These are phyloP conservation scores for Amyloporia xantha DNA, from an alignment of 768 basidiomycete species.

Conservation along the genomic window DNA sequence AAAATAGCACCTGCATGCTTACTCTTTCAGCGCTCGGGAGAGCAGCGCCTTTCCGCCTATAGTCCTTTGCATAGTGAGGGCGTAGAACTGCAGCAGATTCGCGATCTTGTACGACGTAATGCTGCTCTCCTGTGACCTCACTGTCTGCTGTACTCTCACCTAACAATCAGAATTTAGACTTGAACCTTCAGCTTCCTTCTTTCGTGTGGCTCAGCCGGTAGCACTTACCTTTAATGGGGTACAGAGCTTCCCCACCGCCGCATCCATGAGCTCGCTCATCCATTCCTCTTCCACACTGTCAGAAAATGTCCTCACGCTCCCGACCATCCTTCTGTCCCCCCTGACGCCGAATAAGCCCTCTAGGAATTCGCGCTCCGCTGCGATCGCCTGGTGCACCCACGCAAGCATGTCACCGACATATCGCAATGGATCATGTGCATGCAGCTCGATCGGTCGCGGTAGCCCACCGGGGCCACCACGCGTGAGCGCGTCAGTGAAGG, in stretches of 20 bases:
- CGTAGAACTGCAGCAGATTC: slow-evolving; percentile 93
- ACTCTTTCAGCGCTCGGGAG: slow-evolving; percentile 77
- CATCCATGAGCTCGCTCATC: slow-evolving; percentile 76
- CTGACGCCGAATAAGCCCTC: slow-evolving; percentile 77
- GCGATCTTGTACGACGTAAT: slow-evolving; percentile 90
- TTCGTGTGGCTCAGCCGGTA: too few species aligned
- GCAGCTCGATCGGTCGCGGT: slow-evolving; percentile 92
- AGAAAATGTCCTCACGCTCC: slow-evolving; percentile 52
- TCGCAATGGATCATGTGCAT: slow-evolving; percentile 94
- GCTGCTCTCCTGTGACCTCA: slow-evolving; percentile 88
- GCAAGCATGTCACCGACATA: slow-evolving; percentile 99
- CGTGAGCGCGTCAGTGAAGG: slow-evolving; percentile 84
- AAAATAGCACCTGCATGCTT: neutral
- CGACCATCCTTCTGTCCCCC: slow-evolving; percentile 63
- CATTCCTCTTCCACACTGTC: slow-evolving; percentile 66
- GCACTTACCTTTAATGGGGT: slow-evolving; percentile 74
- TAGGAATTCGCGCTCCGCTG: slow-evolving; percentile 90
- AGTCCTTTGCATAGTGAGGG: slow-evolving; percentile 87
- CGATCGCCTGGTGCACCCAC: slow-evolving; percentile 95
- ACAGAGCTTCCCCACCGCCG: slow-evolving; percentile 75
- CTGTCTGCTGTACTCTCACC: slow-evolving; percentile 89
- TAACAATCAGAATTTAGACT: too few species aligned
- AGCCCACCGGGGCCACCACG: slow-evolving; percentile 79
- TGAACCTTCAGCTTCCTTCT: neutral
- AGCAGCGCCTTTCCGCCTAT: slow-evolving; percentile 81